Base-by-base conservation (phyloP, 202 grass and related monocot genomes). In the Zizania palustris region DNA sequence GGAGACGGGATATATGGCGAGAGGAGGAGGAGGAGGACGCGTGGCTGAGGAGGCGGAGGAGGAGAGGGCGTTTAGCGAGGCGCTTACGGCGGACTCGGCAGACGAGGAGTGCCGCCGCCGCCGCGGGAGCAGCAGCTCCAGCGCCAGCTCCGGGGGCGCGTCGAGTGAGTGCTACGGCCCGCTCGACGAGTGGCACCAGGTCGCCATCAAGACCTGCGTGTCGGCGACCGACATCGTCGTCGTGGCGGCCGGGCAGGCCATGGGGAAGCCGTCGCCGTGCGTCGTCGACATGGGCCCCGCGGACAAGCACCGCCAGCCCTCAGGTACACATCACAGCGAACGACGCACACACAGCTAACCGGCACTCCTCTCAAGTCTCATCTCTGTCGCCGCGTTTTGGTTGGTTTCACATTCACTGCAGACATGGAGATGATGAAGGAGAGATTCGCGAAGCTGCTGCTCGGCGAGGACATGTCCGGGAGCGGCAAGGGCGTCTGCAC, bases 401-500 rank as follows among this genome's bases (percentile, higher is more conserved):
- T n/a, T n/a, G n/a, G n/a, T n/a, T n/a, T n/a, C n/a, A n/a, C n/a
- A n/a, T n/a, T n/a, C n/a, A n/a, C 4, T 11, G 19, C 71, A 98
- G 96, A 99, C 66, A 78, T 85, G 68, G 96, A 89, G 83, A 85
- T 87, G 89, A 99, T 96, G 96, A 99, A 96, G 85, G 96, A 99
- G 87, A 73, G 88, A 80, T 95, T 99, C 72, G 77, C 92, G 3
- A 99, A 99, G 81, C 81, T 99, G 83, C 71, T 99, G 57, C 83
- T 99, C 13, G 96, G 96, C 53, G 96, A 99, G 87, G 96, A 99
- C 83, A 99, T 99, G 96, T 99, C 96, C 20, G 96, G 96, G 4
- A 82, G 85, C 61, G 96, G 96, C 74, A 99, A 99, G 81, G 96
- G 96, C 51, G 96, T 99, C 64, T 96, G 92, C 78, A 99, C 89